A percentile compares a stretch with the other conserved stretches of the same genome.
These are phyloP conservation scores for Emericellopsis terricola DNA, from an alignment of 495 filamentous ascomycete species.

Conservation along the genomic window DNA sequence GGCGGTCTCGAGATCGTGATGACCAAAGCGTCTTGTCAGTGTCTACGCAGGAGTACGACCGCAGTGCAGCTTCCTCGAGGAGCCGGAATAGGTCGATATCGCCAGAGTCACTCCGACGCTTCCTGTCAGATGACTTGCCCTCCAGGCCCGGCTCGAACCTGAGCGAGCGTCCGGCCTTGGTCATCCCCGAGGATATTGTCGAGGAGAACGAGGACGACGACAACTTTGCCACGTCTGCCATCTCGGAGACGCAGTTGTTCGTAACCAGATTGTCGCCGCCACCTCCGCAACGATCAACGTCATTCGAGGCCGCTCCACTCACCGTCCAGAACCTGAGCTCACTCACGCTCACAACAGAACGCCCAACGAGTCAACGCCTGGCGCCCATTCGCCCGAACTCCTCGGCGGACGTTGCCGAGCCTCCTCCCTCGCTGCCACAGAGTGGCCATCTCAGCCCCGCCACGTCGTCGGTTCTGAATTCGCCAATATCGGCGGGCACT, in stretches of 20 bases:
- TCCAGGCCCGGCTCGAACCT: constrained; percentile 5
- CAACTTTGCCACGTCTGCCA: constrained; percentile 32
- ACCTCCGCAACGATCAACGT: constrained; percentile 18
- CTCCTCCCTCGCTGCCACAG: background rate
- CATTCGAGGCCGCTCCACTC: constrained; percentile 2
- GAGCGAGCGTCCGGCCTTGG: constrained; percentile 8
- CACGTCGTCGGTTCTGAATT: constrained; percentile 11
- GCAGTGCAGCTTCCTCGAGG: constrained; percentile 15
- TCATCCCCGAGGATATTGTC: constrained; percentile 32
- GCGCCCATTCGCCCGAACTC: too few species aligned
- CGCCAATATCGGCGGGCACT: constrained; percentile 9
- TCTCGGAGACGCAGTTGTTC: constrained; percentile 20
- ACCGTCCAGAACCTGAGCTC: constrained; percentile 3
- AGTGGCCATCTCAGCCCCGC: constrained; percentile 3
- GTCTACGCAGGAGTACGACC: constrained; percentile 8
- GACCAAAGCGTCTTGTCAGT: constrained; percentile 3
- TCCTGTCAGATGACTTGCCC: constrained; percentile 19
- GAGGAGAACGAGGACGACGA: constrained; percentile 36
- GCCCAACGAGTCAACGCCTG: too few species aligned
- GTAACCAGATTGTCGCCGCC: constrained; percentile 28
- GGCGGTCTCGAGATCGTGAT: background rate
- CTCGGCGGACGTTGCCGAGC: constrained; percentile 3
- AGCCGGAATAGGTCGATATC: constrained; percentile 26
- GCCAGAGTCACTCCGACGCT: constrained; percentile 25
- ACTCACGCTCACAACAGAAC: constrained; percentile 4